Evolutionary conservation across 176 grass and related monocot genomes (phyloP).

Genomic region (Neostapfia colusana): DNA sequence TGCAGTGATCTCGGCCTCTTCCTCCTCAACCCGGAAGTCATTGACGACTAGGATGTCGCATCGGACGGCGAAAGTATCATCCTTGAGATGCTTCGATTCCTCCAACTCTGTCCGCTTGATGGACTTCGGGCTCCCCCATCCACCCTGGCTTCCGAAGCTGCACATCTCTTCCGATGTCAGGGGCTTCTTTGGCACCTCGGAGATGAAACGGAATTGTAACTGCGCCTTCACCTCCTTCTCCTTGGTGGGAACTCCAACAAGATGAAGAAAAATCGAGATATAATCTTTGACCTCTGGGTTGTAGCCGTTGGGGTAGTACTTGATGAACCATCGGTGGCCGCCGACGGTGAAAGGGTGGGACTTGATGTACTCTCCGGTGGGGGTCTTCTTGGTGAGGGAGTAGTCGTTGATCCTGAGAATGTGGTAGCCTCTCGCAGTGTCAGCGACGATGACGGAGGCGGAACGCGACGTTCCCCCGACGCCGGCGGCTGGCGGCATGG

Average conservation of each 20-base stretch:
- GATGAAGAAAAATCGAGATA: not conserved
- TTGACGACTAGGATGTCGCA: not conserved
- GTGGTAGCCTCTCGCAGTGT: not conserved
- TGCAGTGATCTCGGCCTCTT: not conserved
- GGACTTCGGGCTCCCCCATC: not conserved
- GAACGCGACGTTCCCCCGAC: not conserved
- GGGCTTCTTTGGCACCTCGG: not conserved
- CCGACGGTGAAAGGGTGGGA: slow-evolving; percentile 16
- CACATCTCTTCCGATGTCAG: not conserved
- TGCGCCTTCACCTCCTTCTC: not conserved
- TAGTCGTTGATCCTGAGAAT: slow-evolving; percentile 18
- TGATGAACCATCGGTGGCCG: slow-evolving; percentile 23
- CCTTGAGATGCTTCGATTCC: slow-evolving; percentile 19
- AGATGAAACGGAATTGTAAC: not conserved
- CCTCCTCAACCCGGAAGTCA: not conserved
- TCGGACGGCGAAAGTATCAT: not conserved
- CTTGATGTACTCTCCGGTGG: not conserved
- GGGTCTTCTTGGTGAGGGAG: not conserved
- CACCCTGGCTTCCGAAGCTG: fast-evolving
- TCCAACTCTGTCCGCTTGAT: not conserved
- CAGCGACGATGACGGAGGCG: not conserved
- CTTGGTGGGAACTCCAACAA: not conserved
- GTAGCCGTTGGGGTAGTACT: slow-evolving; percentile 27
- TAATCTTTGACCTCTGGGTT: not conserved
- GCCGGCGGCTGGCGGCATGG: not conserved